Evolutionary conservation across 805 yeast species (phyloP), one percentile per base, ranked within the genome.

Genomic region (Lachancea sp.): DNA sequence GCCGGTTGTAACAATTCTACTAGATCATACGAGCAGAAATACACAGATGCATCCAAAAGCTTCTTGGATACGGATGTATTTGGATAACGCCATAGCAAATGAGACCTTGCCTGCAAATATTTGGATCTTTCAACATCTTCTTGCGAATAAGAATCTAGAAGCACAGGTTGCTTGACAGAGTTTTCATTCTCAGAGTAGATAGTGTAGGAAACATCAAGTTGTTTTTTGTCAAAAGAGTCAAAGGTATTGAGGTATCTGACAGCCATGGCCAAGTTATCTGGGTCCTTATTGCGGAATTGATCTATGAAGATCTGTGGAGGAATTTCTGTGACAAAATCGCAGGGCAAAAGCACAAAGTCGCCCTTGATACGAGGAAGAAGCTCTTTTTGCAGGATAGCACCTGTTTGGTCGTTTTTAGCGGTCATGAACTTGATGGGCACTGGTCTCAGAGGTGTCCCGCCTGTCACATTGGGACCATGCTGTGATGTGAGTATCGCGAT

Each of bases 301-400:
- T 91, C 95, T 37, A 89, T 79, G 27, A 93, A 72, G 16, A 83
- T 82, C 57, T 86, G 91, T 10, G 98, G 96, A 3, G 96, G 95
- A 32, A 91, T 70, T 60, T 90, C 91, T 2, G 98, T 89, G 44
- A 95, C 72, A 60, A 93, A 86, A 63, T 95, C 99, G 68, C 97
- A 91, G 7, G 98, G 97, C 45, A 93, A 67, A 27, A 93, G 65
- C n/a, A 89, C 86, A 57, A 88, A 82, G 59, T 82, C 81, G 29
- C 72, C 58, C 42, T 60, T 52, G 26, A 67, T 57, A 44, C 66
- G 60, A 9, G 67, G 69, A 39, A 75, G 68, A 50, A 75, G 65
- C 45, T 77, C 74, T 37, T 49, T 53, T 42, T 72, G 70, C 33
- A 87, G 58, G 39, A 81, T 68, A 44, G 73, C 79, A n/a, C 93